Evolutionary conservation across 179 eudicot species (phyloP).

Genomic region (Heliamphora pulchella): DNA sequence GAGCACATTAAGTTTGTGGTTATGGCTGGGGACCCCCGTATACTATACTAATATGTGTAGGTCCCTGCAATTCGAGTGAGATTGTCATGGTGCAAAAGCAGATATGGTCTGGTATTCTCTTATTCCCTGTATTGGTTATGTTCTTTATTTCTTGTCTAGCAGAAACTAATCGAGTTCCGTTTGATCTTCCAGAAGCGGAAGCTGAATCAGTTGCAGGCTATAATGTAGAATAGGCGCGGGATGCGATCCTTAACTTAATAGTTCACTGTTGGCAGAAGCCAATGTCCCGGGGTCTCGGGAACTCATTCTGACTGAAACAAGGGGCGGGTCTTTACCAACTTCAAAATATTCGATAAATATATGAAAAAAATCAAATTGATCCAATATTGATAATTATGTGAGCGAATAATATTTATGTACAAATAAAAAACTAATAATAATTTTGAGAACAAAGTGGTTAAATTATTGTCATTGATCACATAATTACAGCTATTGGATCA

Average conservation of each 20-base stretch:
- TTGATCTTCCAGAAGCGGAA: conserved; percentile 17
- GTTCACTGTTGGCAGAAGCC: conserved; percentile 17
- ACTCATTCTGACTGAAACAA: too few relatives aligned
- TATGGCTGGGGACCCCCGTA: conserved; percentile 8
- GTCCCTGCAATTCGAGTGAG: conserved; percentile 14
- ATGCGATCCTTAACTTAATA: conserved; percentile 15
- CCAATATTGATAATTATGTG: too few relatives aligned
- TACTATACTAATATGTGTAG: conserved; percentile 20
- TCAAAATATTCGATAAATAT: too few relatives aligned
- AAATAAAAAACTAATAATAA: too few relatives aligned
- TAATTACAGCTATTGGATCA: too few relatives aligned
- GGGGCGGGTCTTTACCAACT: too few relatives aligned
- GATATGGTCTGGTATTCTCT: conserved; percentile 16
- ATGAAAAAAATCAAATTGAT: too few relatives aligned
- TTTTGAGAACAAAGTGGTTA: too few relatives aligned
- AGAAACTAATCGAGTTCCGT: conserved; percentile 17
- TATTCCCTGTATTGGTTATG: conserved; percentile 16
- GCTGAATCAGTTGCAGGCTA: conserved; percentile 19
- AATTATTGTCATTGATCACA: too few relatives aligned
- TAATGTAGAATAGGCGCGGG: conserved; percentile 14
- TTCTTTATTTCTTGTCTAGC: conserved; percentile 15
- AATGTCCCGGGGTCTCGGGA: background rate
- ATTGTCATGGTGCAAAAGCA: conserved; percentile 22
- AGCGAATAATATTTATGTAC: too few relatives aligned
- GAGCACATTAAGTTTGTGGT: background rate